Conservation (phyloP, 2,329 filamentous ascomycete genomes). For the Lasiodiplodia hormozganensis region DNA sequence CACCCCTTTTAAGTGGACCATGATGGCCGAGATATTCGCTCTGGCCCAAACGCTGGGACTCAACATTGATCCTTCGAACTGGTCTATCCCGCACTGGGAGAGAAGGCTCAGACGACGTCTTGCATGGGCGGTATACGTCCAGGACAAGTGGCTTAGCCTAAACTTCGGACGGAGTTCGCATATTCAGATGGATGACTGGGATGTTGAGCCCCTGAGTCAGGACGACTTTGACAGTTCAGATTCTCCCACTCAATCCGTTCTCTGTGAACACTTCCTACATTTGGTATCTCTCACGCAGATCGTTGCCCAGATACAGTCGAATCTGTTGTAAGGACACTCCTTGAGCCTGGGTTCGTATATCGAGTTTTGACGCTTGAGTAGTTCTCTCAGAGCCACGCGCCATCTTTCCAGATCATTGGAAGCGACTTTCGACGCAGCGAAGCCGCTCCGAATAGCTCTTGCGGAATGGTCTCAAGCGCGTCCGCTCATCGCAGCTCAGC, state of each 20-base stretch:
- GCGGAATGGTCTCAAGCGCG: conserved; percentile 58
- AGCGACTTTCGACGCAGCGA: conserved; percentile 55
- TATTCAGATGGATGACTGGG: conserved; percentile 53
- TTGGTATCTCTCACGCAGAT: conserved; percentile 60
- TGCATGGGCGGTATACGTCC: conserved; percentile 70
- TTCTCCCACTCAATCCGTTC: neutral
- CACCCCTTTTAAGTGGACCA: conserved; percentile 43
- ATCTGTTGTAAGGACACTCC: conserved; percentile 34
- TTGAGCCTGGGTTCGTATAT: neutral
- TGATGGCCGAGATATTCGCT: conserved; percentile 46
- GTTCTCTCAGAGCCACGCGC: conserved; percentile 39
- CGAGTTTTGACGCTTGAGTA: neutral
- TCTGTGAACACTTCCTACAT: conserved; percentile 55
- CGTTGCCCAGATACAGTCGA: conserved; percentile 58
- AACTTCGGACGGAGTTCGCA: conserved; percentile 65
- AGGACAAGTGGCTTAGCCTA: conserved; percentile 68
- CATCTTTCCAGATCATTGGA: conserved; percentile 54
- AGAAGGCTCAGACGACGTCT: conserved; percentile 67
- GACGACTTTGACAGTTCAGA: neutral
- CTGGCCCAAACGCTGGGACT: conserved; percentile 48
- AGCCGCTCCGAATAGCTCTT: conserved; percentile 57
- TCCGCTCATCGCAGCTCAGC: conserved; percentile 43
- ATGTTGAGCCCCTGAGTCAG: conserved; percentile 33
- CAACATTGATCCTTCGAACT: conserved; percentile 64
- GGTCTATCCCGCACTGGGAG: conserved; percentile 70